phyloP scores from a whole-genome alignment of 306 rosid species.

The Gastrolobium villosum region DNA sequence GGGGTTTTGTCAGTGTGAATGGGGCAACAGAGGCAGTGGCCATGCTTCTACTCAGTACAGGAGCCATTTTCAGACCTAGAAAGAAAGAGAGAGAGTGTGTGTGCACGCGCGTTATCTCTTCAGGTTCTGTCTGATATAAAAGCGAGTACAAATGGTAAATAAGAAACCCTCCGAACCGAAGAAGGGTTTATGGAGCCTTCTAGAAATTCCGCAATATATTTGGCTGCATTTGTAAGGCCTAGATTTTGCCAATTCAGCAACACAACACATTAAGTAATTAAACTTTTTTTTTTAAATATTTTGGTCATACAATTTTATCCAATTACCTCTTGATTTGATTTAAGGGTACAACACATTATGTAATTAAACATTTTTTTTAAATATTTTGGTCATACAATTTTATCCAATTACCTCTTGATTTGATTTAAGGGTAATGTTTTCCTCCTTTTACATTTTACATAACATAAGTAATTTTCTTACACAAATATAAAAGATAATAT shows the following conservation, averaged over 20 bases:
- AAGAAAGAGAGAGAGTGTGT: neutral
- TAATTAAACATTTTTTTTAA: no score
- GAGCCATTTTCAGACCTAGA: constrained; percentile 64
- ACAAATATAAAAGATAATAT: no score
- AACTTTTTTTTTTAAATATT: no score
- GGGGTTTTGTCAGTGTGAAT: constrained; percentile 46
- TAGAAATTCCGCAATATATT: constrained; percentile 19
- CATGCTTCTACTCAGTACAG: constrained; percentile 76
- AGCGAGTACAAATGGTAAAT: neutral
- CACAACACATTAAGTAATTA: neutral
- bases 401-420: no score
- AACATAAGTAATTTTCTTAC: no score
- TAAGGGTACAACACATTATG: neutral
- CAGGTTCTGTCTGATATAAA: neutral
- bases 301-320: no score
- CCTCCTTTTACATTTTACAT: no score
- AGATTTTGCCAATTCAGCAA: constrained; percentile 44
- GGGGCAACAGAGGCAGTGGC: constrained; percentile 69
- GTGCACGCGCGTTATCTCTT: constrained; percentile 34
- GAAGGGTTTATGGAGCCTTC: constrained; percentile 53
- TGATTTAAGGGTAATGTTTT: no score
- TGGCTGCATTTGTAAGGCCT: constrained; percentile 38
- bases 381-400: no score
- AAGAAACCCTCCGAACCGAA: constrained; percentile 15
- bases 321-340: no score